Percentiles rank a stretch among this genome's conserved stretches.
phyloP scores from a whole-genome alignment of 345 rosid species.

The Tarenaya hassleriana region DNA sequence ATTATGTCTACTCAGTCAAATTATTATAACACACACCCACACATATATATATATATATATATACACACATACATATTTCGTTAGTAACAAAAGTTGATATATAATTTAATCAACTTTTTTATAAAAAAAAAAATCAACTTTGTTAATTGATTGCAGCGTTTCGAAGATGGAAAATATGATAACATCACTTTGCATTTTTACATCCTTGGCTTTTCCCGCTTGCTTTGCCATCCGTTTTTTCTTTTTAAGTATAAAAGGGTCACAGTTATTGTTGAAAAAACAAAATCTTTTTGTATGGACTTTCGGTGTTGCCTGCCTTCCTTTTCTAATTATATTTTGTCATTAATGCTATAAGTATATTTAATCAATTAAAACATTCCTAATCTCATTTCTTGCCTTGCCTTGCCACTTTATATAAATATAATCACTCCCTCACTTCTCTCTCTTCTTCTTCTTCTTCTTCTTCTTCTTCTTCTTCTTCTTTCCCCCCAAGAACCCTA shows the following conservation, averaged over 20 bases:
- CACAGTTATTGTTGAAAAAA: conserved; percentile 28
- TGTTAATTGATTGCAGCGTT: too few relatives aligned
- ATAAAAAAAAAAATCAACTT: neutral
- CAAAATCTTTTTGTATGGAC: conserved; percentile 6
- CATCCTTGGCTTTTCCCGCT: conserved; percentile 24
- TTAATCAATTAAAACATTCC: conserved; percentile 26
- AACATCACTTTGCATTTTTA: conserved; percentile 3
- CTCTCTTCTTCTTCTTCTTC: conserved; percentile 19
- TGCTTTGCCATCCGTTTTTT: conserved; percentile 12
- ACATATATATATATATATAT: too few relatives aligned
- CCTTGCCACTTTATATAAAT: conserved; percentile 10
- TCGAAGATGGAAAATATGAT: too few relatives aligned
- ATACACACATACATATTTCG: too few relatives aligned
- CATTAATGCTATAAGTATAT: neutral
- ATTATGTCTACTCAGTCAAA: conserved; percentile 19
- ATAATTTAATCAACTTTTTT: too few relatives aligned
- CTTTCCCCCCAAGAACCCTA: conserved; percentile 24
- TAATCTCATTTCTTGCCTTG: conserved; percentile 4
- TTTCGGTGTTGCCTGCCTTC: conserved; percentile 23
- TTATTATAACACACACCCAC: too few relatives aligned
- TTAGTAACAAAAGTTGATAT: too few relatives aligned
- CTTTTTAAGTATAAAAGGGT: conserved; percentile 22
- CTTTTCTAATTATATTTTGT: neutral
- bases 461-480: conserved; percentile 19
- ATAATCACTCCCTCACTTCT: conserved; percentile 15